Conservation (phyloP, 352 stramenopile species). For the Globisporangium spiculum region DNA sequence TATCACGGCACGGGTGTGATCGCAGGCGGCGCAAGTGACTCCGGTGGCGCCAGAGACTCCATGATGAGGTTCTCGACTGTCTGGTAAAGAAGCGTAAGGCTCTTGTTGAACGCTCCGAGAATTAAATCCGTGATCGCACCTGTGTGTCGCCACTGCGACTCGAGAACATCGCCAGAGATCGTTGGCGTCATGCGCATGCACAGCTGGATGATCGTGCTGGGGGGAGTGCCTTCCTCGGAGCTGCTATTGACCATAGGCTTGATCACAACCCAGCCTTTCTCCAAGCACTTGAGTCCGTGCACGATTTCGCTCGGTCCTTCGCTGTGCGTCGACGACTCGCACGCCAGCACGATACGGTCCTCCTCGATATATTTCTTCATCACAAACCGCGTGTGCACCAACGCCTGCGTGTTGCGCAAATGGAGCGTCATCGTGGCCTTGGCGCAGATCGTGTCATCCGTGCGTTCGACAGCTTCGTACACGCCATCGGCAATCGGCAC, state of each 20-base stretch:
- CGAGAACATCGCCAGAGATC: slow-evolving; percentile 20
- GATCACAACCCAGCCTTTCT: slow-evolving; percentile 29
- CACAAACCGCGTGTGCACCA: slow-evolving; percentile 23
- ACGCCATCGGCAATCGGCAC: slow-evolving; percentile 15
- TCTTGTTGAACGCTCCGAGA: slow-evolving; percentile 42
- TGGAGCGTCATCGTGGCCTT: slow-evolving; percentile 21
- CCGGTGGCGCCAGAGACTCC: slow-evolving; percentile 18
- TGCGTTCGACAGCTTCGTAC: slow-evolving; percentile 24
- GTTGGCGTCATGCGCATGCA: slow-evolving; percentile 52
- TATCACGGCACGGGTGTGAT: background rate
- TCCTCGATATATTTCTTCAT: slow-evolving; percentile 27
- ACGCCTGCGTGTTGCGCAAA: slow-evolving; percentile 20
- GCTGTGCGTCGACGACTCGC: slow-evolving; percentile 22
- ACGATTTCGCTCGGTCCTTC: slow-evolving; percentile 20
- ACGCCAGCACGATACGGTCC: slow-evolving; percentile 24
- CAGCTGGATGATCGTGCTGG: slow-evolving; percentile 44
- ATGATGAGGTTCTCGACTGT: slow-evolving; percentile 59
- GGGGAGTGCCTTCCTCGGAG: background rate
- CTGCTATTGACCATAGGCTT: slow-evolving; percentile 8
- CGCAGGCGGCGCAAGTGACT: background rate
- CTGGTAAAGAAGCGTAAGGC: slow-evolving; percentile 43
- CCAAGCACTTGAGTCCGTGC: slow-evolving; percentile 22
- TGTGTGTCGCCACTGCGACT: slow-evolving; percentile 22
- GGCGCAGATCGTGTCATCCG: slow-evolving; percentile 21
- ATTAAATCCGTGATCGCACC: slow-evolving; percentile 45